Conservation (phyloP, 148 eudicot species). For the Spergularia marina region DNA sequence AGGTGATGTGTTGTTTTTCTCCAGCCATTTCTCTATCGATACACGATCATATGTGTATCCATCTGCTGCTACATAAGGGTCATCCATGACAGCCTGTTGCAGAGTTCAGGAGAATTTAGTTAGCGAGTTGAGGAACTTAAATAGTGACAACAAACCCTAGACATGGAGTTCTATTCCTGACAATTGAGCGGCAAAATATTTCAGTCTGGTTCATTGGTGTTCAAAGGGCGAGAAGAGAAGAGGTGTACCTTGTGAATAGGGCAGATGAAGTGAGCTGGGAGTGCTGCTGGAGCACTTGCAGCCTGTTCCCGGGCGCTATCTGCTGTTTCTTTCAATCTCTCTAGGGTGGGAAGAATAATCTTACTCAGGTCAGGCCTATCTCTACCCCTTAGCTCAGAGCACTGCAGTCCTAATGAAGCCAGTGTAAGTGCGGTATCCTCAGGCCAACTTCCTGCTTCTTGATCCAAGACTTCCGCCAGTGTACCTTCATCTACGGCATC, state of each 20-base stretch:
- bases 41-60: slow-evolving; percentile 78
- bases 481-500: slow-evolving; percentile 51
- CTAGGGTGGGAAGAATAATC: slow-evolving; percentile 51
- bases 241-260: slow-evolving; percentile 66
- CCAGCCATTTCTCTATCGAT: slow-evolving; percentile 72
- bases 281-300: slow-evolving; percentile 25
- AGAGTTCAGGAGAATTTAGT: not conserved
- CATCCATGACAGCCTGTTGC: slow-evolving; percentile 68
- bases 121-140: not conserved
- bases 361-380: slow-evolving; percentile 75
- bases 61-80: slow-evolving; percentile 84
- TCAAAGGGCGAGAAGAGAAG: not conserved
- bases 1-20: slow-evolving; percentile 57
- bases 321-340: slow-evolving; percentile 58
- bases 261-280: slow-evolving; percentile 66
- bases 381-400: slow-evolving; percentile 67
- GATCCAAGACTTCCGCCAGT: slow-evolving; percentile 48
- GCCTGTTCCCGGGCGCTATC: slow-evolving; percentile 40
- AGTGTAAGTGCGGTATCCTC: slow-evolving; percentile 56
- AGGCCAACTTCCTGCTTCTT: slow-evolving; percentile 75
- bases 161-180: not conserved
- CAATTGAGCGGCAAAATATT: not conserved
- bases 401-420: slow-evolving; percentile 52
- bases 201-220: too few species aligned
- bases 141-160: not conserved